phyloP scores from a whole-genome alignment of 1,284 basidiomycete species.

The Butyriboletus appendiculatus region DNA sequence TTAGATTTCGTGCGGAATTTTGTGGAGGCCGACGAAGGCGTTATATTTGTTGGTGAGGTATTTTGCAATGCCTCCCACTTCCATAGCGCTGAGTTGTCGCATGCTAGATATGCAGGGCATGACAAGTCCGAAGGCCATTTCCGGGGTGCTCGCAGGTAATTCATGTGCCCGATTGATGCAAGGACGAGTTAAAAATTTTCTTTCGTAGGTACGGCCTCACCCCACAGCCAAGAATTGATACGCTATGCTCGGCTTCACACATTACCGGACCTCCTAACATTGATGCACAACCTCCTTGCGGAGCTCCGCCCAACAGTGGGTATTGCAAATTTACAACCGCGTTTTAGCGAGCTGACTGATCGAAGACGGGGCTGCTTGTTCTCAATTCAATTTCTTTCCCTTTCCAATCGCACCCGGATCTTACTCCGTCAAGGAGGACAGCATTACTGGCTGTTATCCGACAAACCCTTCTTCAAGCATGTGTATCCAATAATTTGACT shows the following conservation, averaged over 20 bases:
- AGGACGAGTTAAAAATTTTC: conserved; percentile 8
- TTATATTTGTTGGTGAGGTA: conserved; percentile 63
- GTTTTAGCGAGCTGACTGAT: conserved; percentile 16
- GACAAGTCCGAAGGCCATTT: conserved; percentile 50
- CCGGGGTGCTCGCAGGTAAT: conserved; percentile 43
- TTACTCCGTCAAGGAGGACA: conserved; percentile 41
- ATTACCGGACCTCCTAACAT: conserved; percentile 57
- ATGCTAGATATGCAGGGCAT: conserved; percentile 64
- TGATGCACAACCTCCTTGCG: conserved; percentile 54
- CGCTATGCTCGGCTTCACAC: conserved; percentile 41
- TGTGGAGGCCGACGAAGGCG: conserved; percentile 45
- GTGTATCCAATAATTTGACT: conserved; percentile 50
- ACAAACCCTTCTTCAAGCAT: conserved; percentile 50
- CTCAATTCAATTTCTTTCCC: conserved; percentile 67
- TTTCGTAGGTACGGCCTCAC: conserved; percentile 26
- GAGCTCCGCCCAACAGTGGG: conserved; percentile 50
- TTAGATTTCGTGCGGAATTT: conserved; percentile 50
- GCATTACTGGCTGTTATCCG: conserved; percentile 54
- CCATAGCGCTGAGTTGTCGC: conserved; percentile 11
- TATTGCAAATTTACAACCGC: conserved; percentile 17
- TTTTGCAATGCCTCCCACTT: neutral
- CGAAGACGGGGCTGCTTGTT: conserved; percentile 55
- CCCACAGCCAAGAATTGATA: conserved; percentile 24
- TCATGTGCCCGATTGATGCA: conserved; percentile 19
- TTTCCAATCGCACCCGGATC: conserved; percentile 49